A percentile compares a stretch with the other conserved stretches of the same genome.
Evolutionary conservation across 305 asterid species (phyloP).

Genomic region (Fraxinus latifolia): DNA sequence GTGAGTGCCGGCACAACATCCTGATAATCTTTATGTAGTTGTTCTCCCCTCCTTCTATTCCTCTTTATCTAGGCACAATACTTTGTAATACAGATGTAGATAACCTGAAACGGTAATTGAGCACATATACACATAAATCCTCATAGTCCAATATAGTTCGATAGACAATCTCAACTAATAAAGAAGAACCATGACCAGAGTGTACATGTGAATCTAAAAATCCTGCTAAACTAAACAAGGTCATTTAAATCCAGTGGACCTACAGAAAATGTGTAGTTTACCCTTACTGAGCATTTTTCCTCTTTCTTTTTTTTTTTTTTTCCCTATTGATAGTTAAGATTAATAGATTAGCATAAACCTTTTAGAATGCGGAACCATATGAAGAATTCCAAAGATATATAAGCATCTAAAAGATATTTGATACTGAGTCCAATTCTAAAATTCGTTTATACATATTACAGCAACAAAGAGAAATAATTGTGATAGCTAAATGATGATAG

Average conservation of each 20-base stretch:
- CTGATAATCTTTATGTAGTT: neutral
- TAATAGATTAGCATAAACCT: neutral
- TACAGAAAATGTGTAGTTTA: neutral
- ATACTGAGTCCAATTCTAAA: neutral
- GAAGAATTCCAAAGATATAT: neutral
- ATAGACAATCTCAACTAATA: neutral
- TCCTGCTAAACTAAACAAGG: neutral
- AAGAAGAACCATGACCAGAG: neutral
- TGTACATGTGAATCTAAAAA: neutral
- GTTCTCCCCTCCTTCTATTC: neutral
- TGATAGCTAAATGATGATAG: neutral
- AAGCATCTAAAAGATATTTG: neutral
- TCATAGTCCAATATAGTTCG: neutral
- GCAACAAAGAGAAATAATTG: neutral
- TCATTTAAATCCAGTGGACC: neutral
- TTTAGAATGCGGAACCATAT: neutral
- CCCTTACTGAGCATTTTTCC: neutral
- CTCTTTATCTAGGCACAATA: neutral
- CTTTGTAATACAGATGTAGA: neutral
- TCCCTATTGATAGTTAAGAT: neutral
- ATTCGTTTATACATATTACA: neutral
- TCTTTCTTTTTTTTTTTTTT: neutral
- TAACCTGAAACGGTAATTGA: neutral
- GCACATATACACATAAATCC: neutral
- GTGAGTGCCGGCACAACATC: neutral